These are phyloP conservation scores for Blastomyces gilchristii DNA, from an alignment of 2,329 filamentous ascomycete species.

Conservation along the genomic window DNA sequence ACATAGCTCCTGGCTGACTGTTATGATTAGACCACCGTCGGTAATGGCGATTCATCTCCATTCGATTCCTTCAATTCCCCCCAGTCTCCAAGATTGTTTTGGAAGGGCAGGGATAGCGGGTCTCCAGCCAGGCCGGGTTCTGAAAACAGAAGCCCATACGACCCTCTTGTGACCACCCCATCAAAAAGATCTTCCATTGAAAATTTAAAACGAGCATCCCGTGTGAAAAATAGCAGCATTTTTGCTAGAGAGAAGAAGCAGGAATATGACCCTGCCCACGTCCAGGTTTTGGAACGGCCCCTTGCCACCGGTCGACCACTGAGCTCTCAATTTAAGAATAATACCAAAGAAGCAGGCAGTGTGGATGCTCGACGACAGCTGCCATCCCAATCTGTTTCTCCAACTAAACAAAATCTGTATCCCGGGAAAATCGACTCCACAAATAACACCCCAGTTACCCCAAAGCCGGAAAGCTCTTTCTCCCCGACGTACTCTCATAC, in stretches of 20 bases:
- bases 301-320: conserved; percentile 53
- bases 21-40: conserved; percentile 36
- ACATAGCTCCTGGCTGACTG: conserved; percentile 1
- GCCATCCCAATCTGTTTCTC: conserved; percentile 12
- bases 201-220: conserved; percentile 84
- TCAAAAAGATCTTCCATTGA: conserved; percentile 85
- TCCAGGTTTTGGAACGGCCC: conserved; percentile 71
- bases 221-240: conserved; percentile 97
- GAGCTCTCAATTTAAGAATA: conserved; percentile 55
- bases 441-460: neutral
- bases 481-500: neutral
- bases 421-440: neutral
- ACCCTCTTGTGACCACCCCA: conserved; percentile 57
- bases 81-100: conserved; percentile 76
- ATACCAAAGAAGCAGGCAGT: conserved; percentile 50
- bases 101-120: conserved; percentile 65
- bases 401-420: neutral
- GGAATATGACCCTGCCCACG: conserved; percentile 75
- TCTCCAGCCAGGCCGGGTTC: conserved; percentile 53
- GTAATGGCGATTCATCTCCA: conserved; percentile 65
- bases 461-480: conserved; percentile 5
- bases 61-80: conserved; percentile 59
- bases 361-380: conserved; percentile 15
- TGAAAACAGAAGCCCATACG: conserved; percentile 58
- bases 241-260: conserved; percentile 85